These are phyloP conservation scores for Cichorium intybus DNA, from an alignment of 140 eudicot species.

Conservation along the genomic window DNA sequence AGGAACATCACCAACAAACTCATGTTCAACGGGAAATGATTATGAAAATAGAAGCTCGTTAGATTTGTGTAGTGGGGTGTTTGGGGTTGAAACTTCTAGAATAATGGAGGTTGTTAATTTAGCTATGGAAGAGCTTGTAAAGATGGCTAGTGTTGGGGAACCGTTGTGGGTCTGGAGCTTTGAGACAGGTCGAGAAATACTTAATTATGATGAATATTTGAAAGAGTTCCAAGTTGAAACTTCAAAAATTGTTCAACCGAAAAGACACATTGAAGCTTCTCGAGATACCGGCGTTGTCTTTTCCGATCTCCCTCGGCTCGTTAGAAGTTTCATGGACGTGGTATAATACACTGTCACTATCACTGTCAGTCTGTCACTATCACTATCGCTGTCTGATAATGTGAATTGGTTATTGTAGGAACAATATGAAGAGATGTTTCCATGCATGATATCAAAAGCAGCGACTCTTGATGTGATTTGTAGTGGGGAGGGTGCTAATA, in stretches of 20 bases:
- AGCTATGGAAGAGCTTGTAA: constrained; percentile 69
- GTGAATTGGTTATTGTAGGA: constrained; percentile 42
- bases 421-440: constrained; percentile 85
- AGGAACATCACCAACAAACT: constrained; percentile 51
- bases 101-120: constrained; percentile 58
- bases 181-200: constrained; percentile 93
- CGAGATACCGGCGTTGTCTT: constrained; percentile 66
- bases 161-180: constrained; percentile 89
- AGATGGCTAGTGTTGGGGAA: constrained; percentile 72
- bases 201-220: constrained; percentile 84
- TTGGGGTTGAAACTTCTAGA: constrained; percentile 62
- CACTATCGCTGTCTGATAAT: neutral
- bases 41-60: constrained; percentile 64
- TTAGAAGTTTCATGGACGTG: constrained; percentile 84
- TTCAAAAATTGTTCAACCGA: constrained; percentile 31
- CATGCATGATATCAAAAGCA: constrained; percentile 77
- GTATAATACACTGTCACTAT: constrained; percentile 27
- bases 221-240: constrained; percentile 40
- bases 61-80: constrained; percentile 58
- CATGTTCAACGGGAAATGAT: constrained; percentile 54
- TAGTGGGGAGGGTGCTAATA: constrained; percentile 63
- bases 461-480: constrained; percentile 68
- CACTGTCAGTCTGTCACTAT: neutral
- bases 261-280: constrained; percentile 77
- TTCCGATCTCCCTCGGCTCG: constrained; percentile 66